Base-by-base conservation (phyloP, 257 asterid species). In the Oldenlandia corymbosa region DNA sequence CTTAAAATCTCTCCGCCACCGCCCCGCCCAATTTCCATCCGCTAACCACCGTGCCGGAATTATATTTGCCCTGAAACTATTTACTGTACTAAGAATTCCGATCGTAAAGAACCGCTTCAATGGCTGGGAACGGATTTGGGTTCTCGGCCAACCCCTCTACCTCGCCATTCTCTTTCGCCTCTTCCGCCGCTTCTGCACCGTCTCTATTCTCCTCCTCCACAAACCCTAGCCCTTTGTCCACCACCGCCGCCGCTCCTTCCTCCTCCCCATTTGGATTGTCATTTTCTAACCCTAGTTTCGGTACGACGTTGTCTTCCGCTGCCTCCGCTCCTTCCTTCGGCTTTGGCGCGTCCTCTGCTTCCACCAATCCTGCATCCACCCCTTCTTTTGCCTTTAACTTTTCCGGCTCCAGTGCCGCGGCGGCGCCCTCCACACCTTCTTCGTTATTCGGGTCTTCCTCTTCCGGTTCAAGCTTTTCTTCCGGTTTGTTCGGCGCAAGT, bases 81-180 rank as follows among this genome's bases (percentile, higher is more conserved):
- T 11, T 43, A 43, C 8, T 14, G 11, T 5, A 43, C 48, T 43
- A 34, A 34, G 6, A 1, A 17, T 39, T 13, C 47, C 62, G 28
- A 8, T 53, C 53, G 37, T 31, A 36, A 37, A 7, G 30, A 39
- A 53, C 41, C 50, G 16, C 75, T 65, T 8, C 68, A 48, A 70
- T 56, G 75, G 60, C 65, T 26, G 85, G 94, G 39, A 73, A 88
- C 9, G 87, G 83, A 63, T 82, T 84, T 65, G 46, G 75, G 51
- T 82, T 73, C 60, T 68, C 84, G 67, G 48, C 66, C 64, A 26
- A 76, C n/a, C 47, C 81, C 8, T 47, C 77, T 11, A 37, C 84
- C 13, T 60, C 84, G 18, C 36, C 74, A 26, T 42, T 71, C 27
- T n/a, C 62, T 14, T 62, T 60, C 14, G 20, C 61, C 30, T 45